Base-by-base conservation (phyloP, 495 filamentous ascomycete genomes). In the Penicillium cosmopolitanum region DNA sequence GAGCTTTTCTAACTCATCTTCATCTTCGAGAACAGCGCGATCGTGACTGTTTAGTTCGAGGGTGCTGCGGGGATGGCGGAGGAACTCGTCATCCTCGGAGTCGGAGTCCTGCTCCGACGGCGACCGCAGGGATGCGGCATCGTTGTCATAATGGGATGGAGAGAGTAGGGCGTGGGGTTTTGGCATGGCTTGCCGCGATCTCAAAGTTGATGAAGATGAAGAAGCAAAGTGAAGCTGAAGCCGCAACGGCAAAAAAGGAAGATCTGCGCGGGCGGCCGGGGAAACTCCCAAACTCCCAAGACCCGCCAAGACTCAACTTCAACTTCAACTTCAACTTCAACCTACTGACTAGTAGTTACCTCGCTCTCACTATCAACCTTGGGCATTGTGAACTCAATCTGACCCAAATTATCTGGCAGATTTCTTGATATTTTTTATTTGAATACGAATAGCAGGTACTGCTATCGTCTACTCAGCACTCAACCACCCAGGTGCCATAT, bases 1-100 rank as follows among this genome's bases (percentile, higher is more conserved):
- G 44, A 97, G 71, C 60, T 88, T 85, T 66, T 96, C 93, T 48
- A 89, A 78, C 67, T 97, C 93, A 56, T 97, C 93, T 76, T 98
- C 93, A 61, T 95, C 91, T 44, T 89, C 82, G 58, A 97, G 71
- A 0, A 96, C 87, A n/a, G 86, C 80, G 48, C 84, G 82, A 66
- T 96, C 93, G 70, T 89, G 84, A 23, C 84, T 80, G 12, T 84
- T 78, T 25, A 92, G 77, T 68, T 96, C 92, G 47, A 82, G 73
- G 60, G 89, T 91, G 50, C 84, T 89, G 13, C 89, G 82, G 33
- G 84, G 83, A 11, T 81, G 80, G 54, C 80, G 76, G 25, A 87
- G 76, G 55, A 89, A 77, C 58, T 87, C 82, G 68, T 93, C 89
- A 66, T 91, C 87, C 60, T 91, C 88, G 67, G 84, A 89, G 66